These are phyloP conservation scores for Powellomyces hirtus DNA, from an alignment of 192 early-diverging fungal genomes.

Conservation along the genomic window DNA sequence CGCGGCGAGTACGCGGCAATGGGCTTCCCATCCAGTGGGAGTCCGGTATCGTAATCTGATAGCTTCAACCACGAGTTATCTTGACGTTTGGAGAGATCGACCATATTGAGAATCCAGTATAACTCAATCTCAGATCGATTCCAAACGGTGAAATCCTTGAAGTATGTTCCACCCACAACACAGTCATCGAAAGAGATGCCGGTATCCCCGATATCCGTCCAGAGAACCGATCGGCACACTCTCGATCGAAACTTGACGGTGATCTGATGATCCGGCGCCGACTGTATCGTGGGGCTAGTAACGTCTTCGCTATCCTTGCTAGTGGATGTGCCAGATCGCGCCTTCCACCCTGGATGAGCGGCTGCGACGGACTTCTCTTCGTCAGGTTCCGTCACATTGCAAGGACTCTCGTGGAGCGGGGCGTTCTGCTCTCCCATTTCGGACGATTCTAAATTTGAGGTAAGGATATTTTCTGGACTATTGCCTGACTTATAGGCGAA, in stretches of 20 bases:
- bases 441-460: background rate
- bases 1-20: slow-evolving; percentile 69
- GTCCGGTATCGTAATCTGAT: slow-evolving; percentile 71
- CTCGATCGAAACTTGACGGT: slow-evolving; percentile 77
- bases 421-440: background rate
- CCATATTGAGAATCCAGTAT: slow-evolving; percentile 77
- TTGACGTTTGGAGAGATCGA: slow-evolving; percentile 59
- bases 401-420: background rate
- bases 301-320: background rate
- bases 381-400: slow-evolving; percentile 19
- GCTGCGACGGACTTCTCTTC: background rate
- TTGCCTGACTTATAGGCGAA: slow-evolving; percentile 58
- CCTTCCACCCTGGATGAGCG: background rate
- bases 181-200: slow-evolving; percentile 95
- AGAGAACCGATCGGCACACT: slow-evolving; percentile 85
- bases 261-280: slow-evolving; percentile 38
- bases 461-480: background rate
- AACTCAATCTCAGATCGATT: slow-evolving; percentile 87
- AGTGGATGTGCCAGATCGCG: background rate
- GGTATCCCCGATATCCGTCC: slow-evolving; percentile 88
- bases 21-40: slow-evolving; percentile 50
- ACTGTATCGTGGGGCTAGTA: background rate
- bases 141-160: slow-evolving; percentile 85
- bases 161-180: slow-evolving; percentile 82
- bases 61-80: slow-evolving; percentile 68